phyloP scores from a whole-genome alignment of 805 yeast species.

The Myxozyma sirexii region DNA sequence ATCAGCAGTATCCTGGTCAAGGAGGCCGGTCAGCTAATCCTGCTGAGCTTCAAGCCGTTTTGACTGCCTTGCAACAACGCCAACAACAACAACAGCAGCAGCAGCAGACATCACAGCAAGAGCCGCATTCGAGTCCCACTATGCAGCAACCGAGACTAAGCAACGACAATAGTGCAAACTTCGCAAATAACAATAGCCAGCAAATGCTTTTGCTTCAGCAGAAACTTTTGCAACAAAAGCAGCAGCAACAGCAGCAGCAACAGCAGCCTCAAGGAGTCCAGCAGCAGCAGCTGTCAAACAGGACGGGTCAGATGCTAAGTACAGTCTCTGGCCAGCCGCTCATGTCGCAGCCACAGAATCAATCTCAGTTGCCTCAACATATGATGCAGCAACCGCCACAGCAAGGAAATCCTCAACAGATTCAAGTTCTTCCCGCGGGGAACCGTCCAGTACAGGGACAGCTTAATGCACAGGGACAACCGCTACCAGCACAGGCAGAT shows the following conservation, averaged over 20 bases:
- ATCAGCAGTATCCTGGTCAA: conserved; percentile 23
- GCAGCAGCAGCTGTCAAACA: conserved; percentile 12
- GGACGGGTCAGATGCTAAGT: conserved; percentile 28
- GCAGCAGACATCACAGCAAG: conserved; percentile 17
- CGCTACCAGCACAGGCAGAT: background rate
- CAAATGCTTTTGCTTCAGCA: conserved; percentile 11
- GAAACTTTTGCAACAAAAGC: conserved; percentile 25
- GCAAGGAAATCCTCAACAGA: conserved; percentile 16
- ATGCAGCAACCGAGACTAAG: conserved; percentile 4
- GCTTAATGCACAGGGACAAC: conserved; percentile 3
- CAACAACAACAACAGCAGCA: conserved; percentile 26
- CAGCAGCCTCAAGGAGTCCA: conserved; percentile 23
- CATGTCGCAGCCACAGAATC: conserved; percentile 3
- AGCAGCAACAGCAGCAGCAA: conserved; percentile 8
- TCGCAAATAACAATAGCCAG: conserved; percentile 4
- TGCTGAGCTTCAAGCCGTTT: conserved; percentile 25
- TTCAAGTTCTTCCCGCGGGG: conserved; percentile 30
- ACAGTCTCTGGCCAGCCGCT: conserved; percentile 24
- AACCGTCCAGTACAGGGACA: conserved; percentile 35
- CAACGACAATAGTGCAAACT: conserved; percentile 12
- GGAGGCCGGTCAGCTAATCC: conserved; percentile 19
- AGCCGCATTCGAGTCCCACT: conserved; percentile 4
- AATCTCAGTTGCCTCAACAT: conserved; percentile 32
- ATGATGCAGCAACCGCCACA: conserved; percentile 10
- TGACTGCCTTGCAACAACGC: conserved; percentile 12